Base-by-base conservation (phyloP, 73 alveolate species). In the Blepharisma stoltei region DNA sequence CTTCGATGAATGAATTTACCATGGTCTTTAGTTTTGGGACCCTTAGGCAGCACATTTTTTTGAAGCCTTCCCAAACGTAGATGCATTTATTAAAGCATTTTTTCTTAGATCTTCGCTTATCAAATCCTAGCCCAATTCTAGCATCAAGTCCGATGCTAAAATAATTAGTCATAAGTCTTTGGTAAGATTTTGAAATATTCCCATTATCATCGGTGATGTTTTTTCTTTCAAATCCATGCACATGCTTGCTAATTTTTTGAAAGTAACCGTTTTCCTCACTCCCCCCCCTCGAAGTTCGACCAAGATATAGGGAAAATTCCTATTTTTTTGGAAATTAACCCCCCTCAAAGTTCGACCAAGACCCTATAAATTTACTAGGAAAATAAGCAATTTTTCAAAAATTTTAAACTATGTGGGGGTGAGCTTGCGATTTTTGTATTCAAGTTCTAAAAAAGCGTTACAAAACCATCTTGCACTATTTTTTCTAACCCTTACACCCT, bases 111-210 rank as follows among this genome's bases (percentile, higher is more conserved):
- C 98, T 79, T 66, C 82, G 81, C 73, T 83, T 85, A 55, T 93
- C 98, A 77, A 95, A 95, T 6, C 92, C 94, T 52, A 83, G 81
- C n/a, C 98, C 99, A n/a, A 90, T 86, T 79, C 97, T 83, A 6
- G 99, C 98, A 81, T 95, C 99, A 50, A 88, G 90, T 14, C 99
- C 99, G 50, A 95, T 80, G 6, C 94, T 78, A 78, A 95, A 89
- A 81, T 94, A 95, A 82, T 95, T 94, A 32, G 95, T 81, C 92
- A 95, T 91, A 14, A 85, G 85, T 81, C 90, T 95, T 60, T 52
- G 53, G 67, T 81, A 85, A 20, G 70, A 53, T 44, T 53, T 45
- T 66, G 67, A 49, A 38, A 53, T 78, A 7, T 43, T 73, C 80
- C 78, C 54, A 43, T 83, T 85, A 32, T 69, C 91, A 37, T 78